Evolutionary conservation across 495 filamentous ascomycete species (phyloP), one percentile per base, ranked within the genome.

Genomic region (Emericellopsis terricola): DNA sequence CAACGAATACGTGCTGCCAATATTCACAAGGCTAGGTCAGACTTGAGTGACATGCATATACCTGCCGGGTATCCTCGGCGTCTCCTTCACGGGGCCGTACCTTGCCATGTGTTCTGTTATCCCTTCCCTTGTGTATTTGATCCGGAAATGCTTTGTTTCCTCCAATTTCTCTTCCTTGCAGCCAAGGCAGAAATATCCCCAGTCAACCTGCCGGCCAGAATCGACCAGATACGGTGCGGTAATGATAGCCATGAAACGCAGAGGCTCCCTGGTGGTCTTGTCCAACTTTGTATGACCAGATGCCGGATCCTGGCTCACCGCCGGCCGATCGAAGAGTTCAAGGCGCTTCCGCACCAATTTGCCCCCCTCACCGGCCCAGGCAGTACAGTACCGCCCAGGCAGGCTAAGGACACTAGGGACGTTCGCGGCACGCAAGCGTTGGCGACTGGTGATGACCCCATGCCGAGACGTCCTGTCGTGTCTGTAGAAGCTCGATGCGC

Each of bases 181-280:
- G 4, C 14, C 18, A 32, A 16, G 9, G 26, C 40, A 46, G 26
- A 19, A 42, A 28, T 19, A 46, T 3, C 37, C 40, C 43, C 43
- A 38, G 15, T 41, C 28, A 9, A 24, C 33, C 6, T 15, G 28
- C 9, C 13, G 27, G 11, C 33, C 32, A 1, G 34, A 20, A 7
- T 23, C 17, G 16, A 3, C 21, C 18, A 46, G 19, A 15, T 34
- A 43, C 2, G 43, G 41, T 15, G 41, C 40, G 4, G 40, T 29
- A 33, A 43, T 41, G 32, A 43, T 43, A 8, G 40, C 1, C 37
- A 43, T 41, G 21, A 29, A 38, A 28, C 41, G 28, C 7, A 17
- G 31, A 45, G 28, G 31, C 19, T 41, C 42, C 17, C 18, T 41
- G 8, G 38, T 36, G 2, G 20, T 38, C 3, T 2, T 18, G 36